A percentile compares a stretch with the other conserved stretches of the same genome.
Evolutionary conservation across 2,329 filamentous ascomycete species (phyloP).

Genomic region (Chrysoporthe cubensis): DNA sequence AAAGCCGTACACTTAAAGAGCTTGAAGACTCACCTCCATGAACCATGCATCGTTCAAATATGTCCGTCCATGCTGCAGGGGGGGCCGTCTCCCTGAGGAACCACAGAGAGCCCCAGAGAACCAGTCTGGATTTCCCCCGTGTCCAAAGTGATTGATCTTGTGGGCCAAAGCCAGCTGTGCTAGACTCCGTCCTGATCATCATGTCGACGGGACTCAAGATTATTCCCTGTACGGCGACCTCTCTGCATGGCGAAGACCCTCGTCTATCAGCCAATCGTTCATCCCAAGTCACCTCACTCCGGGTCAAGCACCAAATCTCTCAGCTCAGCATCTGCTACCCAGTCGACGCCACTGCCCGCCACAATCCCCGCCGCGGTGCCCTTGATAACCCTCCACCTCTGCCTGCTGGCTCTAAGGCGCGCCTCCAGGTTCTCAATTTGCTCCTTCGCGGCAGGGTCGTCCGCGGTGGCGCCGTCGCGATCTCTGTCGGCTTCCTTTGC

Average conservation of each 20-base stretch:
- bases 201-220: neutral
- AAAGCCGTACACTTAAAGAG: neutral
- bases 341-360: constrained; percentile 81
- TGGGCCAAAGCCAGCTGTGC: neutral
- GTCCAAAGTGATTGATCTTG: too few relatives aligned
- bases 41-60: neutral
- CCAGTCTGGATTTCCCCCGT: neutral
- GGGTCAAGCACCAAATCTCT: constrained; percentile 73
- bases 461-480: constrained; percentile 54
- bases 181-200: neutral
- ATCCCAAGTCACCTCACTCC: constrained; percentile 44
- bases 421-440: constrained; percentile 63
- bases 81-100: neutral
- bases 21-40: neutral
- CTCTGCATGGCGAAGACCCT: neutral
- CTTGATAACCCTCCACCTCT: constrained; percentile 76
- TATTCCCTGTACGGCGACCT: neutral
- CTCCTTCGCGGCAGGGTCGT: constrained; percentile 54
- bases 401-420: constrained; percentile 64
- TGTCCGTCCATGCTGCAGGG: neutral
- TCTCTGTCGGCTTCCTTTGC: constrained; percentile 59
- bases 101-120: neutral
- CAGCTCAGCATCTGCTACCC: constrained; percentile 71
- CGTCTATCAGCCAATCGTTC: neutral
- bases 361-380: constrained; percentile 78